phyloP scores from a whole-genome alignment of 768 basidiomycete species.

The Mycena galericulata region DNA sequence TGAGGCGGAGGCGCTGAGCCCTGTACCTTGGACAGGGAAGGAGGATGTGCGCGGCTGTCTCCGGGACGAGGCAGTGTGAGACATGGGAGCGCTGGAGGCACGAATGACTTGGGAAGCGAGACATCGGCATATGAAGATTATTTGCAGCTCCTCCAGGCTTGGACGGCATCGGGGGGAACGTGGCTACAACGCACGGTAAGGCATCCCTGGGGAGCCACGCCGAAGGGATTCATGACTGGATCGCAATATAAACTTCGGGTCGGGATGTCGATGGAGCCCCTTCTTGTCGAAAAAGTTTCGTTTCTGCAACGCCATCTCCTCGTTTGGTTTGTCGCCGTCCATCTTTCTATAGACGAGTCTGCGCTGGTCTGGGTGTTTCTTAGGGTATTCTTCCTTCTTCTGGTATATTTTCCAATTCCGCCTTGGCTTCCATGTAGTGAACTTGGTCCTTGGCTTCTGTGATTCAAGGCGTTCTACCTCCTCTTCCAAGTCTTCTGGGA shows the following conservation, averaged over 20 bases:
- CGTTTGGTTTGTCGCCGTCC: constrained; percentile 56
- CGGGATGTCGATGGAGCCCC: constrained; percentile 91
- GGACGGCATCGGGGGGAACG: constrained; percentile 65
- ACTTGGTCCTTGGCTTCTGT: constrained; percentile 66
- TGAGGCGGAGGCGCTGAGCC: constrained; percentile 68
- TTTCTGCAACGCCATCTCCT: constrained; percentile 55
- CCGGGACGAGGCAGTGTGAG: too few species aligned
- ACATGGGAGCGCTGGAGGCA: constrained; percentile 64
- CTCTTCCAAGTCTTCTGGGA: constrained; percentile 84
- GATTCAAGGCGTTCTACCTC: constrained; percentile 79
- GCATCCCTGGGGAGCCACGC: constrained; percentile 96
- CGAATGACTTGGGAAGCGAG: constrained; percentile 48
- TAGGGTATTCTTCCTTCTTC: constrained; percentile 93
- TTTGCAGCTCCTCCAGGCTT: constrained; percentile 72
- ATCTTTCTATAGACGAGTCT: constrained; percentile 80
- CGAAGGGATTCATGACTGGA: constrained; percentile 92
- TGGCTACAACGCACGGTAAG: constrained; percentile 83
- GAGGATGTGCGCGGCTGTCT: too few species aligned
- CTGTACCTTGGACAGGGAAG: constrained; percentile 75
- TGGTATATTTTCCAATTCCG: constrained; percentile 82
- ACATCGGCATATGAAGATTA: constrained; percentile 52
- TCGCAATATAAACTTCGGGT: constrained; percentile 94
- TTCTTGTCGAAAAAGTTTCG: constrained; percentile 84
- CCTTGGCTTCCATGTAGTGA: constrained; percentile 78
- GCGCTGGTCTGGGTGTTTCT: constrained; percentile 93